Conservation (phyloP, 208 protist genomes). For the Acanthamoeba culbertsoni region DNA sequence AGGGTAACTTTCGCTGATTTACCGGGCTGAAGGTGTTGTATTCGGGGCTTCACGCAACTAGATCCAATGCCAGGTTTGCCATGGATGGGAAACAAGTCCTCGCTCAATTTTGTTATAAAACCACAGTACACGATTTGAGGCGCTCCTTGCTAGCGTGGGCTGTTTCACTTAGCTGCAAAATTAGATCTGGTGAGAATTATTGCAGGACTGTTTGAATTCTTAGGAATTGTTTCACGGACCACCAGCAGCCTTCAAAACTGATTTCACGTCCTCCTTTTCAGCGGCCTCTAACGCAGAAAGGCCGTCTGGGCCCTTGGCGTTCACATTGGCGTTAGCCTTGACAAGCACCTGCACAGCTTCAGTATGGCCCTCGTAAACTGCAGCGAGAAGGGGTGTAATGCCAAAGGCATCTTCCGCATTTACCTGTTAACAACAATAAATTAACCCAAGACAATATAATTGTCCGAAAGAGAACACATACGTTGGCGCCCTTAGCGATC, state of each 20-base stretch:
- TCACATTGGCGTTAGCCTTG: constrained; percentile 40
- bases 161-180: not conserved
- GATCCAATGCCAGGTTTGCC: too few relatives aligned
- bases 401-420: constrained; percentile 63
- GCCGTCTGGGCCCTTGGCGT: constrained; percentile 66
- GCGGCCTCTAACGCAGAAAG: constrained; percentile 58
- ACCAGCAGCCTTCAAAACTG: not conserved
- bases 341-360: constrained; percentile 56
- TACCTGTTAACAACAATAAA: not conserved
- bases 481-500: constrained; percentile 65
- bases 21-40: too few relatives aligned
- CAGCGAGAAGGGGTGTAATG: constrained; percentile 71
- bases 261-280: constrained; percentile 62
- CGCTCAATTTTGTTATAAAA: not conserved
- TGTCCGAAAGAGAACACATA: not conserved
- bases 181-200: not conserved
- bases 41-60: too few relatives aligned
- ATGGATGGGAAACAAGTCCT: too few relatives aligned
- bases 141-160: not conserved
- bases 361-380: constrained; percentile 68
- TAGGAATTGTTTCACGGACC: not conserved
- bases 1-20: too few relatives aligned
- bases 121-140: not conserved
- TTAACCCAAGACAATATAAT: not conserved
- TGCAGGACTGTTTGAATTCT: not conserved